Conservation (phyloP, 306 rosid genomes). For the Sphenostylis stenocarpa region DNA sequence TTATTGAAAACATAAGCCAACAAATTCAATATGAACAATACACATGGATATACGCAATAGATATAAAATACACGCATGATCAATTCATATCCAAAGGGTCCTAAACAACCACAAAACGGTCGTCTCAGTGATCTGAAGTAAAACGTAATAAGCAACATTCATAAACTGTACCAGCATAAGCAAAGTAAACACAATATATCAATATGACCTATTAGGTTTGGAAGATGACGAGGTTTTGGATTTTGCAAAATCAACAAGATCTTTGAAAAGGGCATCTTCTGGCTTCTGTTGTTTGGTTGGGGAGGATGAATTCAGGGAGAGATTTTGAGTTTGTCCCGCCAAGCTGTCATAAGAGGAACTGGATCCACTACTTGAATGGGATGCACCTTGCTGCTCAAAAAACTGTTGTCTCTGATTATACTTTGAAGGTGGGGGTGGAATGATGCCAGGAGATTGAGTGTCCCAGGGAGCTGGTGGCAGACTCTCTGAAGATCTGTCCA, state of each 20-base stretch:
- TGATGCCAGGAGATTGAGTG: conserved; percentile 42
- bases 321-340: conserved; percentile 70
- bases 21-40: conserved; percentile 40
- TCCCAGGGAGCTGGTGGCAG: conserved; percentile 82
- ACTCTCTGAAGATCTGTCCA: conserved; percentile 55
- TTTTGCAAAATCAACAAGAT: conserved; percentile 84
- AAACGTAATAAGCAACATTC: conserved; percentile 37
- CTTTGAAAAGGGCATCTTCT: conserved; percentile 85
- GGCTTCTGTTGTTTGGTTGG: conserved; percentile 66
- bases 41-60: conserved; percentile 58
- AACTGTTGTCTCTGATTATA: conserved; percentile 78
- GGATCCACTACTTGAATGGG: conserved; percentile 55
- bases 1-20: conserved; percentile 33
- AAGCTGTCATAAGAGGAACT: conserved; percentile 70
- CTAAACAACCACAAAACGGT: conserved; percentile 48
- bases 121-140: conserved; percentile 42
- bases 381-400: conserved; percentile 57
- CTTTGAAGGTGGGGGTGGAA: conserved; percentile 85
- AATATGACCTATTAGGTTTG: conserved; percentile 67
- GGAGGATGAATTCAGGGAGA: conserved; percentile 65
- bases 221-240: conserved; percentile 80
- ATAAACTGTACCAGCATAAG: conserved; percentile 38
- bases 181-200: conserved; percentile 38
- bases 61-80: conserved; percentile 48
- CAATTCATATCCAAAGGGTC: conserved; percentile 43